Conservation (phyloP, 441 rosid species). For the Pelargonium myrrhifolium region DNA sequence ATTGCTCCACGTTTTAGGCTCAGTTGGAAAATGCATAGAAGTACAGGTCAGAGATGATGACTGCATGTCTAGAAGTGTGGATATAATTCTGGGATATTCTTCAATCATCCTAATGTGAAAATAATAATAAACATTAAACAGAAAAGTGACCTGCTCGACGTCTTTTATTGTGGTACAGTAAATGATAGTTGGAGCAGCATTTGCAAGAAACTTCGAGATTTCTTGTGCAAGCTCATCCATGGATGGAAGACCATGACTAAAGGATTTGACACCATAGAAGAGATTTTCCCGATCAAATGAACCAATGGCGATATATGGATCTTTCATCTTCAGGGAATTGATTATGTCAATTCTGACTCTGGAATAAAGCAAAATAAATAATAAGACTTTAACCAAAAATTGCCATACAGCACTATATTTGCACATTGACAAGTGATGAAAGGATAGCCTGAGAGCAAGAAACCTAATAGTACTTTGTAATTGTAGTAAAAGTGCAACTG, state of each 20-base stretch:
- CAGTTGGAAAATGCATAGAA: constrained; percentile 2
- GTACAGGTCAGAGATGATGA: not conserved
- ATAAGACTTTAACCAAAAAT: not conserved
- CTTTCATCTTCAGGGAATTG: constrained; percentile 35
- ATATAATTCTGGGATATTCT: not conserved
- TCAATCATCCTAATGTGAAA: not conserved
- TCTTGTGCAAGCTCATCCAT: constrained; percentile 39
- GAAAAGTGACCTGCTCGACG: constrained; percentile 33
- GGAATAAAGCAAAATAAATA: constrained; percentile 12
- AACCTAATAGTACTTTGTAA: not conserved
- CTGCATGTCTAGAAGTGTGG: not conserved
- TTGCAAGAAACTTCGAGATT: constrained; percentile 27
- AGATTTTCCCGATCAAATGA: constrained; percentile 49
- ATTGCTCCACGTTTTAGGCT: not conserved
- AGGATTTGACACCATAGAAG: constrained; percentile 42
- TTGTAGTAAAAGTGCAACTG: not conserved
- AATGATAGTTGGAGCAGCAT: constrained; percentile 33
- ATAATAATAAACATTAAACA: not conserved
- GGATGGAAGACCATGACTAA: constrained; percentile 27
- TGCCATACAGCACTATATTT: not conserved
- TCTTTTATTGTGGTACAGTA: constrained; percentile 46
- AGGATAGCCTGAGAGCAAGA: not conserved
- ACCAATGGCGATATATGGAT: constrained; percentile 40
- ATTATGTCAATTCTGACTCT: constrained; percentile 41
- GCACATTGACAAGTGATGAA: not conserved